Base-by-base conservation (phyloP, 176 grass and related monocot genomes). In the Juncus inflexus region DNA sequence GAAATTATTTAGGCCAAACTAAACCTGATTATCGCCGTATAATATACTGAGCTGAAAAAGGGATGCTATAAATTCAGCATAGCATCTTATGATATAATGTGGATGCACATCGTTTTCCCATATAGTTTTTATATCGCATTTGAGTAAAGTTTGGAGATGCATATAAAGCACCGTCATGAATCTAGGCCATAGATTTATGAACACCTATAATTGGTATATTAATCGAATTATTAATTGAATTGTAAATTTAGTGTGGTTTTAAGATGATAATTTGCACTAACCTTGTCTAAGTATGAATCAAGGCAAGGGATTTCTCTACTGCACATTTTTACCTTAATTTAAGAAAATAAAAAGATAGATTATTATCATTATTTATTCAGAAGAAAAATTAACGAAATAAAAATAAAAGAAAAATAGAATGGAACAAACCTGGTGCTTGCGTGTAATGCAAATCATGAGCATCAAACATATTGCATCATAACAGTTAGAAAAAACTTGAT, bases 111-210 rank as follows among this genome's bases (percentile, higher is more conserved):
- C 78, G 62, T 87, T 84, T 40, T 76, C 82, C 78, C 80, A 84
- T 79, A 87, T 61, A 0, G 57, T 62, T 60, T 84, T 82, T 0
- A 57, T 52, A 69, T 87, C 67, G 2, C 77, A 83, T 42, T 66
- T 79, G 12, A 78, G 76, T 51, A 84, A 63, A 65, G 72, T 87
- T 61, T 87, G 79, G 53, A 92, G 79, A 85, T 96, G 89, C 62
- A 86, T 87, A 54, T 96, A 84, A 76, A 96, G 84, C 68, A 87
- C 84, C 77, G 57, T 70, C 73, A 90, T 96, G 84, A 96, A 96
- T 73, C 82, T 69, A 69, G 87, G 87, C 84, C 87, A 96, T 15
- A 96, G 81, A 73, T 65, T 67, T 76, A 90, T 90, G 45, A 83
- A 50, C 61, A 77, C 79, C 84, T 96, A 80, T 67, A 61, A 59